Base-by-base conservation (phyloP, 768 basidiomycete species). In the Lactarius psammicola region DNA sequence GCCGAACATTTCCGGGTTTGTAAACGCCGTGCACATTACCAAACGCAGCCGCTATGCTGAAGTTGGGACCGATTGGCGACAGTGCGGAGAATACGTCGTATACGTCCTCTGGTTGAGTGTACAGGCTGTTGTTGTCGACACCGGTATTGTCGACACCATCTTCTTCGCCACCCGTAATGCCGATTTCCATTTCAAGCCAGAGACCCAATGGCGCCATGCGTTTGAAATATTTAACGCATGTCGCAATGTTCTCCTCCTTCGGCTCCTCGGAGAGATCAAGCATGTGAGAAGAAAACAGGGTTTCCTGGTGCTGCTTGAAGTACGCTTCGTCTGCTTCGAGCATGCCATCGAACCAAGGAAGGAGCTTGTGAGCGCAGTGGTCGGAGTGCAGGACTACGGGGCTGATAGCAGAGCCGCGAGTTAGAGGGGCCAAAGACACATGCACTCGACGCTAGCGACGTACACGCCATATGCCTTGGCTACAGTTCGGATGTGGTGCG, bases 131-230 rank as follows among this genome's bases (percentile, higher is more conserved):
- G 79, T 98, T 99, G 81, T 99, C 97, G 68, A 94, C 94, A 49
- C 82, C 87, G 55, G 94, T 89, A 84, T 99, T 99, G 81, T 99
- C 96, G 57, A 99, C 97, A 75, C 97, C 96, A 74, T 98, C 97
- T 77, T 99, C 97, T 78, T 99, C 97, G 72, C 97, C 97, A 74
- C 97, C 97, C 59, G 97, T 99, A 79, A 99, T 98, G 74, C 97
- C 97, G 76, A 99, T 99, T 80, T 99, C 97, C 97, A 99, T 99
- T 85, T 99, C 97, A 77, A 99, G 93, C 94, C 94, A 99, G 67
- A 93, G 80, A 59, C 92, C 90, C 74, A 98, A 77, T 68, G 89
- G 86, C 3, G 92, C 90, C 94, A 98, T 91, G 75, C 93, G 92
- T 80, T 88, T 84, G 79, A 98, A 96, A 84, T 99, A 99, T 75